Base-by-base conservation (phyloP, 345 rosid genomes). In the Punica granatum region DNA sequence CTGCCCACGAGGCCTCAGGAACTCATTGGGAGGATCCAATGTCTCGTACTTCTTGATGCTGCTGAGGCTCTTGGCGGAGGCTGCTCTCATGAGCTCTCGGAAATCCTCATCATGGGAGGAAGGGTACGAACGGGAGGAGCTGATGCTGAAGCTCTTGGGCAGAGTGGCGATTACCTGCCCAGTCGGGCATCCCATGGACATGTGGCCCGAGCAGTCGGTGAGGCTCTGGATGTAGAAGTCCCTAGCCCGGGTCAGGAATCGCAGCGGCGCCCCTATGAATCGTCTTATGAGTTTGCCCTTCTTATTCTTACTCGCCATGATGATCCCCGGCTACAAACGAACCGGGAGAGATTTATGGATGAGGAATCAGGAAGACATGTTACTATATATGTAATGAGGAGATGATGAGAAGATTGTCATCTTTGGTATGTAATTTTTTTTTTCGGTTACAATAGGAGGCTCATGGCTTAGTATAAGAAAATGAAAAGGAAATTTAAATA, bases 151-250 rank as follows among this genome's bases (percentile, higher is more conserved):
- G 72, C 86, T 85, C 69, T 73, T 77, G n/a, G 92, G 86, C 63
- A 84, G 43, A 70, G 69, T 26, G 49, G 65, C 63, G 16, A 81
- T 13, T 10, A 26, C 61, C 33, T 82, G 87, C 18, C 76, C 86
- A 37, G 73, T 71, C 0, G 80, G 88, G 70, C 72, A 76, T 10
- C 74, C 94, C 78, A 71, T 69, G 73, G n/a, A 19, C 15, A 41
- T 19, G 63, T 72, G 78, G 42, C 76, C 90, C 21, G 98, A 84
- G 49, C 77, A 90, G 60, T 82, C 84, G 1, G 79, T 68, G 79
- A 86, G 72, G 83, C 86, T 74, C n/a, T 74, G 83, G 37, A 90
- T 69, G 78, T 85, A 88, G 9, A 84, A 77, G 56, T 85, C 86
- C 60, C 84, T 71, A 59, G 88, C 86, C 76, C 69, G 81, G 61